phyloP scores from a whole-genome alignment of 192 early-diverging fungal genomes.

The Rhizoclosmatium sp. region DNA sequence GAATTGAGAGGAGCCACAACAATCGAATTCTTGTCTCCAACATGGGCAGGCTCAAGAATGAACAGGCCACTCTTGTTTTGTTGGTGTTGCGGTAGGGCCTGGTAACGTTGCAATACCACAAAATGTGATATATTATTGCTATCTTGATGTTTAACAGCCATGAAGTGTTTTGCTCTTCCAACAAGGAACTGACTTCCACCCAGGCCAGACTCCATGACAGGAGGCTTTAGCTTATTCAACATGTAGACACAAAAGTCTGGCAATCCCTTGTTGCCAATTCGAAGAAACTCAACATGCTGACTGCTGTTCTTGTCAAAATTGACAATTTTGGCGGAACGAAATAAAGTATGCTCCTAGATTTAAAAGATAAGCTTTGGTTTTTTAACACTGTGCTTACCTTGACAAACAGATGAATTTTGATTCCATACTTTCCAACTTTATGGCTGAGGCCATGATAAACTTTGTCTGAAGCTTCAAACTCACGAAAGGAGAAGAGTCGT shows the following conservation, averaged over 20 bases:
- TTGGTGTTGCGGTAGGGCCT: not conserved
- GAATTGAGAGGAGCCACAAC: not conserved
- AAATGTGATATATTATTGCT: not conserved
- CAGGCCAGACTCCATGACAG: not conserved
- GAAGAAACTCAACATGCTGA: not conserved
- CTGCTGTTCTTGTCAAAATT: not conserved
- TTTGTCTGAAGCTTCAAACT: not conserved
- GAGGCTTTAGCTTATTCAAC: not conserved
- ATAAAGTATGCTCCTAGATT: not conserved
- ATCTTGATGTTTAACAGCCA: not conserved
- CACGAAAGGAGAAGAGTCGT: not conserved
- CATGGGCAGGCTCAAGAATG: not conserved
- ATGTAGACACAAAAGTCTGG: not conserved
- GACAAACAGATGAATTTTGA: not conserved
- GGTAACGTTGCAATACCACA: not conserved
- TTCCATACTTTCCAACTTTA: not conserved
- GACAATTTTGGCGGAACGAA: not conserved
- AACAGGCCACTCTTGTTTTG: not conserved
- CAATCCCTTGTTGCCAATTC: not conserved
- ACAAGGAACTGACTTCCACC: not conserved
- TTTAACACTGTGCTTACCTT: no score
- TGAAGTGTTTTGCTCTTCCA: not conserved
- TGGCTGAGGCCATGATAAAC: not conserved
- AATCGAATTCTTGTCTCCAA: not conserved
- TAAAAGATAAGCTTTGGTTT: not conserved